Evolutionary conservation across 2,329 filamentous ascomycete species (phyloP), one percentile per base, ranked within the genome.

Genomic region (Dactylellina cionopaga): DNA sequence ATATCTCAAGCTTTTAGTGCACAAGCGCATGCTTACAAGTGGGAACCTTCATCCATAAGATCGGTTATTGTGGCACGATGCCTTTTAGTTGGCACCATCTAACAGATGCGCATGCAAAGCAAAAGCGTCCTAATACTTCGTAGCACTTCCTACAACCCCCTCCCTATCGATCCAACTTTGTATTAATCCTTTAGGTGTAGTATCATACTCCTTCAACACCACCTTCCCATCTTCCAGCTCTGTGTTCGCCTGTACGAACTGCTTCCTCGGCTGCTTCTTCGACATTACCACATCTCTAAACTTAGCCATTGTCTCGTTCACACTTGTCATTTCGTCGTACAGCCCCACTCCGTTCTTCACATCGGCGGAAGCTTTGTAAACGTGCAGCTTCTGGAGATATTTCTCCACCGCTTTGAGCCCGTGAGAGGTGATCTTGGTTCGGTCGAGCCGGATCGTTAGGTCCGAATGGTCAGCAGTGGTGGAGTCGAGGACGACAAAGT

Each of bases 221-320:
- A 85, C 82, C 52, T 79, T 75, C 9, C 80, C 82, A 0, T 74
- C 80, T 0, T 78, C 74, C 0, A 82, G 39, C 60, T 82, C 82
- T 0, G 87, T 89, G 77, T 89, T 89, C 0, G 86, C 85, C 77
- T 89, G 87, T 37, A 88, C 86, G 79, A 88, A 89, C n/a, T 87
- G 82, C 78, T 86, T 83, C 31, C 85, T 80, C 1, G 86, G 85
- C 68, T 84, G 84, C 77, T 86, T 85, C 76, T 85, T 85, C 44
- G 80, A 80, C 63, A 88, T 77, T 4, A 89, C 86, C 19, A 85
- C 84, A 24, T 85, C 82, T 64, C 87, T 79, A 76, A 87, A 85
- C 75, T 82, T 74, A 78, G 87, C 76, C 80, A 80, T 85, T 47
- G 85, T 82, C 22, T 77, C 80, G 11, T 86, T 83, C 2, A 89